Percentiles rank a stretch among this genome's conserved stretches.
phyloP scores from a whole-genome alignment of 352 stramenopile species.

The Phytopythium mirpurense region DNA sequence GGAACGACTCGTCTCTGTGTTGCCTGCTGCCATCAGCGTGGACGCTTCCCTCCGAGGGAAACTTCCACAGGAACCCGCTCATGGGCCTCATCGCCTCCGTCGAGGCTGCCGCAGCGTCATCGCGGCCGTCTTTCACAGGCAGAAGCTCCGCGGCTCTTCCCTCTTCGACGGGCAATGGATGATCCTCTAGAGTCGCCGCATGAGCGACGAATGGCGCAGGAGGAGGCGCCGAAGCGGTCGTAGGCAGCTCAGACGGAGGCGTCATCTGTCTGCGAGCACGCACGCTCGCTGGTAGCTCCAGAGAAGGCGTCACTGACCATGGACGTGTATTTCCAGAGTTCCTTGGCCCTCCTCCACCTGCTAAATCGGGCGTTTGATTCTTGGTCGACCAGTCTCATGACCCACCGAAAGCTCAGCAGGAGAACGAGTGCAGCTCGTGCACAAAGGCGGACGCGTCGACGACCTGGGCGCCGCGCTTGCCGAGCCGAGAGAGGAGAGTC shows the following conservation, averaged over 20 bases:
- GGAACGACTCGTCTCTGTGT: conserved; percentile 12
- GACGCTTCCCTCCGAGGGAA: conserved; percentile 62
- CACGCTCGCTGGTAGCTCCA: too few species aligned
- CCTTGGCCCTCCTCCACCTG: too few species aligned
- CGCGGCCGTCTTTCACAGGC: background rate
- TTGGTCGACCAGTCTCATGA: background rate
- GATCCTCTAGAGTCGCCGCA: background rate
- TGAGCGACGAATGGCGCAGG: background rate
- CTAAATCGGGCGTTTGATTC: too few species aligned
- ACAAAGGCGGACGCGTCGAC: conserved; percentile 21
- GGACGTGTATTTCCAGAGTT: too few species aligned
- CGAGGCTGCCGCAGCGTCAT: background rate
- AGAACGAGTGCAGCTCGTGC: conserved; percentile 32
- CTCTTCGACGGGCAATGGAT: background rate
- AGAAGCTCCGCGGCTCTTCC: background rate
- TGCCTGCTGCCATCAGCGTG: background rate
- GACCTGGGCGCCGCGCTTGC: conserved; percentile 27
- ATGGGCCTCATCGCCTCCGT: background rate
- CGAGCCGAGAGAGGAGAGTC: conserved; percentile 18
- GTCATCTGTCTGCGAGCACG: too few species aligned
- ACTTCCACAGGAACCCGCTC: conserved; percentile 51
- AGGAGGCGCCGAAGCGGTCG: background rate
- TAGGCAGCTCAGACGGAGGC: too few species aligned
- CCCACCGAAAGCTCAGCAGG: conserved; percentile 6
- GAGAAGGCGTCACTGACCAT: too few species aligned